These are phyloP conservation scores for Rosellinia necatrix DNA, from an alignment of 2,329 filamentous ascomycete genomes.

Conservation along the genomic window DNA sequence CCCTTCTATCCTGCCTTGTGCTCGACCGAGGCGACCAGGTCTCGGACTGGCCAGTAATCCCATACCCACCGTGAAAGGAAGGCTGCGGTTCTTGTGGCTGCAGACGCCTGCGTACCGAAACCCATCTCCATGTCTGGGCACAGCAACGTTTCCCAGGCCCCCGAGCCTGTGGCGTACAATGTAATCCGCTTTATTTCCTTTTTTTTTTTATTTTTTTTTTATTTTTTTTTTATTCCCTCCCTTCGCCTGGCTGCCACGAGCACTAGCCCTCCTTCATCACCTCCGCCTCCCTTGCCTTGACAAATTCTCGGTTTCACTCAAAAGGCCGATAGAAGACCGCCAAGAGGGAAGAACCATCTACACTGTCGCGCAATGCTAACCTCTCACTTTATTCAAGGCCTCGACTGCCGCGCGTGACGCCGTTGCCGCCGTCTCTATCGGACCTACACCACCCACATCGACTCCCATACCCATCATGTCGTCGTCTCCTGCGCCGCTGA, in stretches of 20 bases:
- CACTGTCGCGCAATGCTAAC: constrained; percentile 38
- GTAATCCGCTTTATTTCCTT: constrained; percentile 31
- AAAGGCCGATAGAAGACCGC: background rate
- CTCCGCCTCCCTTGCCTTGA: background rate
- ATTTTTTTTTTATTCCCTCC: background rate
- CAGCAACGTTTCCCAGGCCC: constrained; percentile 33
- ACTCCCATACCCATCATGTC: constrained; percentile 64
- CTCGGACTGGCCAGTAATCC: constrained; percentile 31
- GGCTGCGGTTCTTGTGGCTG: constrained; percentile 31
- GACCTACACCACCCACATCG: constrained; percentile 35
- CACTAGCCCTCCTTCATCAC: constrained; percentile 4
- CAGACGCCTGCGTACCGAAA: constrained; percentile 26
- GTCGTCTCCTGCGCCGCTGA: constrained; percentile 77
- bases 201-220: background rate
- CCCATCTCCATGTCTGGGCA: constrained; percentile 37
- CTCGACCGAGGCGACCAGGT: constrained; percentile 29
- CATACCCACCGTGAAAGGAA: constrained; percentile 22
- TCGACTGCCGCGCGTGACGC: constrained; percentile 34
- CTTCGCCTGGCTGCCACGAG: background rate
- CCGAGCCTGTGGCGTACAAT: constrained; percentile 38
- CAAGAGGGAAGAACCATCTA: constrained; percentile 7
- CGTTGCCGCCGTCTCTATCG: constrained; percentile 30
- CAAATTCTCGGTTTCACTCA: too few species aligned
- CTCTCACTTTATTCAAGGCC: constrained; percentile 31
- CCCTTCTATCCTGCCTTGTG: constrained; percentile 34